These are phyloP conservation scores for Microbotryum scabiosae DNA, from an alignment of 1,284 basidiomycete species.

Conservation along the genomic window DNA sequence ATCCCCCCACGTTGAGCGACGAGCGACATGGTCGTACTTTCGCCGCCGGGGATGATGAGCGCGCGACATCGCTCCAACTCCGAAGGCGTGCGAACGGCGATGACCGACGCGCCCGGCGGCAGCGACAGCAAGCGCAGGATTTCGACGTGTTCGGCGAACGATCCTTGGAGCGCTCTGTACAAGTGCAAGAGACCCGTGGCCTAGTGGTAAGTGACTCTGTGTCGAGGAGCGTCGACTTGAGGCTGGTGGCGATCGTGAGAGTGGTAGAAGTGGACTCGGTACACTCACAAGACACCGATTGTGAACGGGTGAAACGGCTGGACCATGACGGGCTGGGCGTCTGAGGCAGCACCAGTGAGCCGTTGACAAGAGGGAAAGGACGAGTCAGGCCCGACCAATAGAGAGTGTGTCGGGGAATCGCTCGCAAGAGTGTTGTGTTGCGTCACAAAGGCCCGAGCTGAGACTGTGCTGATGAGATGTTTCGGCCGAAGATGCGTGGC, in stretches of 20 bases:
- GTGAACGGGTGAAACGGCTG: background rate
- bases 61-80: conserved; percentile 72
- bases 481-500: no score
- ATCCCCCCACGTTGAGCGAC: conserved; percentile 71
- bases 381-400: no score
- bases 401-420: no score
- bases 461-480: no score
- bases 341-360: no score
- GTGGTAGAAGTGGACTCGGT: background rate
- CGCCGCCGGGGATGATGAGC: conserved; percentile 80
- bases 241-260: background rate
- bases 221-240: background rate
- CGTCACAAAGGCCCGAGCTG: no score
- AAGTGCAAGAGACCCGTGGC: no score
- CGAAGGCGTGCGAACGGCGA: conserved; percentile 65
- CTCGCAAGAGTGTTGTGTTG: no score
- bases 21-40: conserved; percentile 87
- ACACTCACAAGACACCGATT: conserved; percentile 24
- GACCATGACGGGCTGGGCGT: background rate
- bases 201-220: background rate
- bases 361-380: no score
- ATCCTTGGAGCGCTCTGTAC: conserved; percentile 73
- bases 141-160: conserved; percentile 78
- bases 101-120: conserved; percentile 42
- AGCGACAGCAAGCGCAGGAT: conserved; percentile 53